phyloP scores from a whole-genome alignment of 2,329 filamentous ascomycete genomes.

The Orbilia oligospora region DNA sequence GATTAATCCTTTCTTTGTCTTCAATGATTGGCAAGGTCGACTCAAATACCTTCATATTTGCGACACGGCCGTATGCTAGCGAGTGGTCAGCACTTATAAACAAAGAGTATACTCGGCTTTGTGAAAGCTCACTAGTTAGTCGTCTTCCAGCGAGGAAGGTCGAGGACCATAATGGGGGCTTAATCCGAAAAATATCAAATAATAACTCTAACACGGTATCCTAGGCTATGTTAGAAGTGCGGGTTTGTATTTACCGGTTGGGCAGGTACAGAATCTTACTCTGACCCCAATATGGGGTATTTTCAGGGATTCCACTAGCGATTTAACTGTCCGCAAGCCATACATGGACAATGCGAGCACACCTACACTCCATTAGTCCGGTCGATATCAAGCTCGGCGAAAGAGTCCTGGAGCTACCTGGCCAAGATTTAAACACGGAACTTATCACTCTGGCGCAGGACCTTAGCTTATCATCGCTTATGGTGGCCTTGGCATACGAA shows the following conservation, averaged over 20 bases:
- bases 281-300: conserved; percentile 64
- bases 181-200: conserved; percentile 87
- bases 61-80: conserved; percentile 85
- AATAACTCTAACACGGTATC: conserved; percentile 90
- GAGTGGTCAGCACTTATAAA: not conserved
- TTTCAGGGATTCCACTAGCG: conserved; percentile 77
- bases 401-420: conserved; percentile 69
- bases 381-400: not conserved
- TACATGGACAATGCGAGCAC: conserved; percentile 90
- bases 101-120: not conserved
- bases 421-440: conserved; percentile 92
- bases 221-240: conserved; percentile 70
- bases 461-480: conserved; percentile 78
- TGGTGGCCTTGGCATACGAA: conserved; percentile 72
- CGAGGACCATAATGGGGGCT: conserved; percentile 92
- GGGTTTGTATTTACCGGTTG: not conserved
- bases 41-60: conserved; percentile 78
- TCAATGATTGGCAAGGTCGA: conserved; percentile 73
- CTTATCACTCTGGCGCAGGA: conserved; percentile 93
- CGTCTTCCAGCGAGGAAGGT: conserved; percentile 93
- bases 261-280: conserved; percentile 46
- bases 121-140: conserved; percentile 75
- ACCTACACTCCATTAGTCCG: conserved; percentile 66
- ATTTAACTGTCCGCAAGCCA: conserved; percentile 85
- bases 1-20: conserved; percentile 80